Evolutionary conservation across 2,329 filamentous ascomycete species (phyloP), one percentile per base, ranked within the genome.

Genomic region (Botryotinia calthae): DNA sequence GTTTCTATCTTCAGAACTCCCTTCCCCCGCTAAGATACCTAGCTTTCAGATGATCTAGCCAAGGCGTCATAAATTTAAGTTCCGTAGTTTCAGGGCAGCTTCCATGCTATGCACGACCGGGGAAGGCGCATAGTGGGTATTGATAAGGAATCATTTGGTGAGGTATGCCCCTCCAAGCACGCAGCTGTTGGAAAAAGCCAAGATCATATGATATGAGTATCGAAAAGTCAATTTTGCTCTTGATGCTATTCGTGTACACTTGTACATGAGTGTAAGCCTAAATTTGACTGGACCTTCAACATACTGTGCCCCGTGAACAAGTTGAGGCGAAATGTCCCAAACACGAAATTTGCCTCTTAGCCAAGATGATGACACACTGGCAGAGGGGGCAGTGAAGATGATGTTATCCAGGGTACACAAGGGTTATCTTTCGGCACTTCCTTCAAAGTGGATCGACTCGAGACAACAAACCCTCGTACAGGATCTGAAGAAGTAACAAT

Each of bases 41-140:
- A 54, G 12, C 37, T 37, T 56, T 40, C 64, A 67, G 48, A 54
- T 56, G 64, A 67, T 67, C 64, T 59, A 58, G 46, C 46, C 37
- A 67, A 56, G 37, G 70, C 70, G 62, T 67, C 70, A 72, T 67
- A 51, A 48, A 22, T 62, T 62, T 62, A 31, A 54, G 25, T 40
- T 72, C n/a, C 40, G 64, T 42, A 28, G 48, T 72, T 67, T 59
- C 70, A 58, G 62, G 70, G 70, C 48, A 54, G 48, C 25, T 72
- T 40, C 70, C 62, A 72, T 67, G 62, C 34, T 46, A 48, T 72
- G 70, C 61, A 46, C 46, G 46, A 67, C 62, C 40, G 40, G 37
- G 70, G 70, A 58, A 72, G 46, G 51, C 10, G 62, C 70, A 67
- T 59, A 67, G 48, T 46, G 37, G 70, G 28, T 56, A 72, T 14